phyloP scores from a whole-genome alignment of 2,329 filamentous ascomycete genomes.

The Phialophora macrospora region DNA sequence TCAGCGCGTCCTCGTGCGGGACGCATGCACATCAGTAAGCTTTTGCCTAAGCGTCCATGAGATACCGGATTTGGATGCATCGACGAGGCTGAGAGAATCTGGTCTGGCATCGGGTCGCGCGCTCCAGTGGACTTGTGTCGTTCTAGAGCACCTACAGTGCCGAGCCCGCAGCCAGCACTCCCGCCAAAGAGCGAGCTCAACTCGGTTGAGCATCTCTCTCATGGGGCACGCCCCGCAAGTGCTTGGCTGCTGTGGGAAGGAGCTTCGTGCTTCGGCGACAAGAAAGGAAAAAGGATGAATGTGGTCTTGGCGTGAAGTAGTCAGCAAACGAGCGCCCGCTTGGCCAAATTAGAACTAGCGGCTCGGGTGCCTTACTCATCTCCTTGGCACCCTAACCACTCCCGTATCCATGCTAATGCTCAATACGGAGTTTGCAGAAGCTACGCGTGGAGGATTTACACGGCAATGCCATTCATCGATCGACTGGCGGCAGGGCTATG shows the following conservation, averaged over 20 bases:
- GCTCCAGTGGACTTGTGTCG: no score
- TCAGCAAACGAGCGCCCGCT: constrained; percentile 4
- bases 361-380: constrained; percentile 8
- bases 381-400: background rate
- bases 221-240: background rate
- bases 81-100: constrained; percentile 8
- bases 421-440: constrained; percentile 3
- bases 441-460: background rate
- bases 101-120: background rate
- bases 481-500: background rate
- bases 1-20: background rate
- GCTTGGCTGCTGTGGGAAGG: background rate
- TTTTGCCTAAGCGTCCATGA: constrained; percentile 24
- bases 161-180: no score
- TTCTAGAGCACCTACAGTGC: background rate
- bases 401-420: background rate
- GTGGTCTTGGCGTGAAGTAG: background rate
- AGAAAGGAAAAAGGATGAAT: constrained; percentile 6
- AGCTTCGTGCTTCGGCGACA: background rate
- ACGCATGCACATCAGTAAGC: constrained; percentile 27
- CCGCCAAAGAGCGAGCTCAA: background rate
- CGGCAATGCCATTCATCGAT: background rate
- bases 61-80: constrained; percentile 21
- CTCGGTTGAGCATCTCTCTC: background rate
- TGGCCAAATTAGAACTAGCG: background rate